Evolutionary conservation across 2,329 filamentous ascomycete species (phyloP).

Genomic region (Colletotrichum paranaense): DNA sequence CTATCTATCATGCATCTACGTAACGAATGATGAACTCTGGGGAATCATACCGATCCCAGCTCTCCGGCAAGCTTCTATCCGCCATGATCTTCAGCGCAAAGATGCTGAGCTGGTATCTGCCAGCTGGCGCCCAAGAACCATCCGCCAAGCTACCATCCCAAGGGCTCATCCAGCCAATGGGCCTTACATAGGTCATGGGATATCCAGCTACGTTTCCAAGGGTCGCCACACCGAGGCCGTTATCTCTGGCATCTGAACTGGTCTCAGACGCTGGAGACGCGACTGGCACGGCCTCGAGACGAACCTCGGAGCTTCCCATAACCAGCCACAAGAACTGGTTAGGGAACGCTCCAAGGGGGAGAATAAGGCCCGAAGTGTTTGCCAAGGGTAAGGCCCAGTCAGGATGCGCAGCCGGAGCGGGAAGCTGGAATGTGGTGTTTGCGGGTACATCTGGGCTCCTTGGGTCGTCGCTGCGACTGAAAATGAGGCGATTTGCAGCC

Average conservation of each 20-base stretch:
- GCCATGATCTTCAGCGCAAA: slow-evolving; percentile 36
- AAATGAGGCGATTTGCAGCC: not conserved
- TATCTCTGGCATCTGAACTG: not conserved
- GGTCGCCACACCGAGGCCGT: slow-evolving; percentile 18
- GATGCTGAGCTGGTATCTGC: slow-evolving; percentile 57
- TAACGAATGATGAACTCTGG: slow-evolving; percentile 58
- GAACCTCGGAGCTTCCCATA: slow-evolving; percentile 35
- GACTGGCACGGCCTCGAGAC: slow-evolving; percentile 25
- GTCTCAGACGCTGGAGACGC: not conserved
- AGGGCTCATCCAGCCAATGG: slow-evolving; percentile 13
- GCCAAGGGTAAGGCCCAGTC: slow-evolving; percentile 19
- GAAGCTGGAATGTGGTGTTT: slow-evolving; percentile 27
- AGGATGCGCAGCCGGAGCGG: not conserved
- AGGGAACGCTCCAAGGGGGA: slow-evolving; percentile 22
- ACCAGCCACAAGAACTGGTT: slow-evolving; percentile 29
- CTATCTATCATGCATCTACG: not conserved
- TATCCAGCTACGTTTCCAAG: slow-evolving; percentile 23
- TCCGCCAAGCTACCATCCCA: slow-evolving; percentile 61
- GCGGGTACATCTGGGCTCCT: not conserved
- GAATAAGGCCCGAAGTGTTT: not conserved
- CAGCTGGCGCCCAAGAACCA: slow-evolving; percentile 59
- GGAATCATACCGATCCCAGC: slow-evolving; percentile 47
- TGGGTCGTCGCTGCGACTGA: slow-evolving; percentile 25
- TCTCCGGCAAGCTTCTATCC: slow-evolving; percentile 20
- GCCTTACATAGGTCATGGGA: slow-evolving; percentile 12